phyloP scores from a whole-genome alignment of 495 filamentous ascomycete genomes.

The Aspergillus heteromorphus region DNA sequence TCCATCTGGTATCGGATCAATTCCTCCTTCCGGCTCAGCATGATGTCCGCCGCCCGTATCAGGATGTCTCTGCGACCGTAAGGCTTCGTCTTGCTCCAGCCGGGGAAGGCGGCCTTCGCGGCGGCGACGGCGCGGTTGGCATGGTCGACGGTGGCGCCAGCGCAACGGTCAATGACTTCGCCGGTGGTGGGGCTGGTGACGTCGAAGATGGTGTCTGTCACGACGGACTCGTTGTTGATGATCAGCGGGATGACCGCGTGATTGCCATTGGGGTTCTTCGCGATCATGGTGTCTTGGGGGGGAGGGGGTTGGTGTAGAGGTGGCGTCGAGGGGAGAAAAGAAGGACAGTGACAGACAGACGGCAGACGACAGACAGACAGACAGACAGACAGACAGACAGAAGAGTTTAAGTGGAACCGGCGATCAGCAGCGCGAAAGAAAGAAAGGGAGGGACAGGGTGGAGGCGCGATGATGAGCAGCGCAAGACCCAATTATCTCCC shows the following conservation, averaged over 20 bases:
- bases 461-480: neutral
- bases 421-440: too few relatives aligned
- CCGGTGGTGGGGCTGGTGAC: constrained; percentile 61
- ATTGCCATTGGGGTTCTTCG: constrained; percentile 8
- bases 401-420: neutral
- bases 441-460: neutral
- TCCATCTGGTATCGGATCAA: constrained; percentile 54
- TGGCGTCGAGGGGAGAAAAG: neutral
- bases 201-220: constrained; percentile 56
- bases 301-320: neutral
- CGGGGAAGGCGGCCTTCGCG: constrained; percentile 62
- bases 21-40: constrained; percentile 60
- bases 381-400: neutral
- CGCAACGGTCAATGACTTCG: constrained; percentile 54
- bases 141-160: constrained; percentile 58
- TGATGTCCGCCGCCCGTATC: constrained; percentile 61
- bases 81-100: constrained; percentile 63
- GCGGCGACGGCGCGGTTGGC: constrained; percentile 49
- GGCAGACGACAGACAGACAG: neutral
- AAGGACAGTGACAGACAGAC: neutral
- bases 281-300: neutral
- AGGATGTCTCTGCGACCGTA: constrained; percentile 64
- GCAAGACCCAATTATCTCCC: neutral
- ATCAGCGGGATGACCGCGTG: constrained; percentile 56
- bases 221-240: constrained; percentile 65